phyloP scores from a whole-genome alignment of 805 yeast species.

The Sugiyamaella smithiae region DNA sequence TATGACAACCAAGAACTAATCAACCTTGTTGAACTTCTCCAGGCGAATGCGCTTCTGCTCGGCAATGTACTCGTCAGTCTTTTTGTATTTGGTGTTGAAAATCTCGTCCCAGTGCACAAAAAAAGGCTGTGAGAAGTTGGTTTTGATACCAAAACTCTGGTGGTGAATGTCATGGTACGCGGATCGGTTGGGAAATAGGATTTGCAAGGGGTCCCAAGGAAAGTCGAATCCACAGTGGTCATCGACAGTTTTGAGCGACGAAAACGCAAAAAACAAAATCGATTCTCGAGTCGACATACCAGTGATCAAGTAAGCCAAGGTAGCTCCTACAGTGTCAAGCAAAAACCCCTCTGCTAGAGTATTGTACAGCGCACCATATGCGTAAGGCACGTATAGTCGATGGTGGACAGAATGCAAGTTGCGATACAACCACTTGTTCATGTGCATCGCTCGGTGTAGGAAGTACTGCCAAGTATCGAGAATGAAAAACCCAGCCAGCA shows the following conservation, averaged over 20 bases:
- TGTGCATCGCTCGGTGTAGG: constrained; percentile 86
- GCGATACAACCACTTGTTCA: constrained; percentile 69
- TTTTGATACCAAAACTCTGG: constrained; percentile 91
- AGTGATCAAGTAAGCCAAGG: constrained; percentile 65
- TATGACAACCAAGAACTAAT: no score
- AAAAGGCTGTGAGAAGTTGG: constrained; percentile 93
- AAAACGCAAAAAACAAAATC: constrained; percentile 70
- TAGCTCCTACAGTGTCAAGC: constrained; percentile 90
- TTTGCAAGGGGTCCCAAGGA: constrained; percentile 89
- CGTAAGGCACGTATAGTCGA: constrained; percentile 90
- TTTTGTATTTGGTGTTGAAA: constrained; percentile 68
- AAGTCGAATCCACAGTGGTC: constrained; percentile 98
- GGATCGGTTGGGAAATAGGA: constrained; percentile 89
- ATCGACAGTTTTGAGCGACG: constrained; percentile 94
- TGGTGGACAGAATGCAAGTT: constrained; percentile 94
- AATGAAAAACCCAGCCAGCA: constrained; percentile 62
- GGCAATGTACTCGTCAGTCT: constrained; percentile 59
- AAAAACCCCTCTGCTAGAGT: constrained; percentile 92
- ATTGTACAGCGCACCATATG: constrained; percentile 93
- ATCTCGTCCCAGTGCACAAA: constrained; percentile 88
- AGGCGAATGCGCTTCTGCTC: constrained; percentile 55
- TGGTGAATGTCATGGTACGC: constrained; percentile 97
- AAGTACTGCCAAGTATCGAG: constrained; percentile 96
- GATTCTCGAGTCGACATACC: constrained; percentile 74
- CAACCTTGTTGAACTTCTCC: constrained; percentile 11